Percentiles rank a stretch among this genome's conserved stretches.
Evolutionary conservation across 2,329 filamentous ascomycete species (phyloP).

Genomic region (Huntiella bhutanensis): DNA sequence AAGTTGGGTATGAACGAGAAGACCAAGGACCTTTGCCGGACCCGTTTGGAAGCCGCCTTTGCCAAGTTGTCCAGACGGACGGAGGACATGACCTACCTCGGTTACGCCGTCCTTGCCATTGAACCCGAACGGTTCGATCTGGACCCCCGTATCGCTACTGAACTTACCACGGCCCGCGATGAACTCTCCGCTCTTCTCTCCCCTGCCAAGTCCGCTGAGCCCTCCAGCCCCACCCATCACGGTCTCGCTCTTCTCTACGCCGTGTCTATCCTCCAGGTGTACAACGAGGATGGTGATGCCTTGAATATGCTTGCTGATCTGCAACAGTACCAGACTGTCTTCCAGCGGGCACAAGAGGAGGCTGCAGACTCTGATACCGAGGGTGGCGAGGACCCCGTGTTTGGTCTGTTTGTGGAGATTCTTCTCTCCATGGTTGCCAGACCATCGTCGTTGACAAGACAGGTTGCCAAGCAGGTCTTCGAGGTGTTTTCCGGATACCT

Average conservation of each 20-base stretch:
- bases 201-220: conserved; percentile 15
- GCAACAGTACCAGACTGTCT: conserved; percentile 44
- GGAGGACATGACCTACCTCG: conserved; percentile 33
- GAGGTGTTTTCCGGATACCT: conserved; percentile 60
- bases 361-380: conserved; percentile 19
- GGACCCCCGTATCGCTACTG: conserved; percentile 34
- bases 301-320: conserved; percentile 67
- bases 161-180: conserved; percentile 31
- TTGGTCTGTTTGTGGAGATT: conserved; percentile 60
- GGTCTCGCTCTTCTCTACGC: conserved; percentile 68
- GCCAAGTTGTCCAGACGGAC: conserved; percentile 36
- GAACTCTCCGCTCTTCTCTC: conserved; percentile 35
- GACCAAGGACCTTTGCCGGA: conserved; percentile 33
- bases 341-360: conserved; percentile 24
- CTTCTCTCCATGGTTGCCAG: conserved; percentile 78
- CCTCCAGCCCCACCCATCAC: conserved; percentile 26
- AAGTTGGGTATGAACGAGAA: conserved; percentile 30
- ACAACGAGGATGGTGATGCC: conserved; percentile 75
- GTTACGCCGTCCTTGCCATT: conserved; percentile 33
- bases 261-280: conserved; percentile 70
- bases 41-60: conserved; percentile 37
- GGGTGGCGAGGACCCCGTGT: conserved; percentile 25
- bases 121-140: conserved; percentile 32
- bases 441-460: conserved; percentile 65
- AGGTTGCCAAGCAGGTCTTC: conserved; percentile 78